Base-by-base conservation (phyloP, 2,329 filamentous ascomycete species). In the Xylariaceae sp. region DNA sequence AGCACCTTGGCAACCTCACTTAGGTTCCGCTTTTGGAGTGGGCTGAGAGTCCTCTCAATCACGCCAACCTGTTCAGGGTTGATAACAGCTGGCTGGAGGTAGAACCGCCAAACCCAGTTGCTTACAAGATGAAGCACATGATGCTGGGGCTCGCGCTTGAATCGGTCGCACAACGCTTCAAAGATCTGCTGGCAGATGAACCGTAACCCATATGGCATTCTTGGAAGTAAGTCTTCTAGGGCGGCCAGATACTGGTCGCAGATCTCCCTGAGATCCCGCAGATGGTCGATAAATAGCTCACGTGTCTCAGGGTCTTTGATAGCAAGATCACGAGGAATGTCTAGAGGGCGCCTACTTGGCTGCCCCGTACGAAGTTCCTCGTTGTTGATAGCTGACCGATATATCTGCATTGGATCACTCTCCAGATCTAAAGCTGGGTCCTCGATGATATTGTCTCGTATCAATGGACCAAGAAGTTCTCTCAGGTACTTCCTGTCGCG, bases 341-440 rank as follows among this genome's bases (percentile, higher is more conserved):
- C 92, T 11, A 91, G 84, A 27, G 86, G 89, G 58, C 94, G 83
- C 43, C 83, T 83, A 70, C 92, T 96, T 16, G 91, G 85, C 60
- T 86, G 85, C 4, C 94, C 94, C 0, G 94, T 99, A 15, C 91
- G 87, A 20, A 99, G 84, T 73, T 99, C 94, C 72, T 97, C 93
- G 65, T 99, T 96, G 75, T 95, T 97, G 75, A 99, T 95, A 11
- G 91, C 87, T 4, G 92, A 94, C 35, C 90, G 85, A 73, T 99
- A 97, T 52, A 99, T 99, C 64, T 97, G 93, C 78, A 97, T 88
- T 0, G 94, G 94, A 67, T 99, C 94, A 70, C 93, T 97, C 73
- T 99, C 94, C 21, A 99, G 80, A 69, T 99, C 93, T 27, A 99
- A 79, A 4, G 87, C 88, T 10, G 92, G 87, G 63, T 97, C 94